phyloP scores from a whole-genome alignment of 345 rosid species.

The Laguncularia racemosa region DNA sequence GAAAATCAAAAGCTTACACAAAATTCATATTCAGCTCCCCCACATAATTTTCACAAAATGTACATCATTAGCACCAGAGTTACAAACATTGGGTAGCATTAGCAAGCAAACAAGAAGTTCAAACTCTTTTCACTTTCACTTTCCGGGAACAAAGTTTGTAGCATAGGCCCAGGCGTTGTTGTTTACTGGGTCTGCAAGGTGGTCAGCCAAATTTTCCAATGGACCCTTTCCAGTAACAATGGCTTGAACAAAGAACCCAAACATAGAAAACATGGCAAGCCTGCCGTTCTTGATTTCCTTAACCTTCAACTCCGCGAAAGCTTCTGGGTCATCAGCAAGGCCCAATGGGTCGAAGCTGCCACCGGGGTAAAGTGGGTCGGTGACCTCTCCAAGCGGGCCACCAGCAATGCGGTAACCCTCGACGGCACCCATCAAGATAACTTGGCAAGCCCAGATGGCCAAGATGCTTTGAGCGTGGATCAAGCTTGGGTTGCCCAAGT shows the following conservation, averaged over 20 bases:
- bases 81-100: no score
- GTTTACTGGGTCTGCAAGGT: constrained; percentile 75
- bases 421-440: constrained; percentile 64
- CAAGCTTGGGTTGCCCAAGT: constrained; percentile 80
- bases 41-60: no score
- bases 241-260: constrained; percentile 81
- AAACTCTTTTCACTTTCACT: constrained; percentile 43
- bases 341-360: constrained; percentile 87
- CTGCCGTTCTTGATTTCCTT: constrained; percentile 83
- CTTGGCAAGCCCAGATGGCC: constrained; percentile 75
- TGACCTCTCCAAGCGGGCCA: constrained; percentile 64
- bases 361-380: constrained; percentile 69
- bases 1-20: no score
- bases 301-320: constrained; percentile 76
- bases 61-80: no score
- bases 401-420: constrained; percentile 73
- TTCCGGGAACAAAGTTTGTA: constrained; percentile 88
- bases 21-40: no score
- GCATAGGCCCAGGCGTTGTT: constrained; percentile 91
- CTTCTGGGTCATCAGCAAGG: constrained; percentile 76
- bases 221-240: constrained; percentile 85
- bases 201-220: constrained; percentile 72
- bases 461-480: constrained; percentile 73
- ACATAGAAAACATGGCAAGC: constrained; percentile 86
- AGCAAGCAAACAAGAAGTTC: no score